phyloP scores from a whole-genome alignment of 169 alveolate genomes.

The Besnoitia besnoiti region DNA sequence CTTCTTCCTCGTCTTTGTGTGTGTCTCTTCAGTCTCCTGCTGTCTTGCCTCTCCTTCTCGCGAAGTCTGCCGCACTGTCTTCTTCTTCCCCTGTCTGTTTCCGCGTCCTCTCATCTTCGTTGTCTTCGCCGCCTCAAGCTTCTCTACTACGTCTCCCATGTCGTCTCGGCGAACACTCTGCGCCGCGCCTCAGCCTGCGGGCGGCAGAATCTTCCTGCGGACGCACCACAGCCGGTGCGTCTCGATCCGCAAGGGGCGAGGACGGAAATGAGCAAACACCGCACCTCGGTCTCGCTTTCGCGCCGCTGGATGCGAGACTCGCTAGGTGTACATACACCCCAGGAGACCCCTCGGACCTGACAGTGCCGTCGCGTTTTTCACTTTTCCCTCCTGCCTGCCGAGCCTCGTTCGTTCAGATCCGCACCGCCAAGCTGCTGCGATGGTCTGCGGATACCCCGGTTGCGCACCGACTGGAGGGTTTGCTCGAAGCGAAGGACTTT shows the following conservation, averaged over 20 bases:
- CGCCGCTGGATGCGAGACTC: no score
- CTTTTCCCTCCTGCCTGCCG: not conserved
- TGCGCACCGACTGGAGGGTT: constrained; percentile 40
- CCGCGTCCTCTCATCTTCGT: not conserved
- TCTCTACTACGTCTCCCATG: no score
- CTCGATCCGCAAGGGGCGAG: not conserved
- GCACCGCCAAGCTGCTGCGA: constrained; percentile 55
- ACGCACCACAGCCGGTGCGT: no score
- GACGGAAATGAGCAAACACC: not conserved
- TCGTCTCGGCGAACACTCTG: no score
- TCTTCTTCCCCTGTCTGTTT: not conserved
- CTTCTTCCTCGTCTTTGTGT: not conserved
- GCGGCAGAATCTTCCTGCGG: no score
- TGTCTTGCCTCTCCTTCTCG: no score
- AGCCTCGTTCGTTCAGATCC: not conserved
- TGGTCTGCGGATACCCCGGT: constrained; percentile 62
- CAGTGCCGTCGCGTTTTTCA: not conserved
- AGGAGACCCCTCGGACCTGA: not conserved
- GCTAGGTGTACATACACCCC: not conserved
- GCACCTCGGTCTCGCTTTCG: not conserved
- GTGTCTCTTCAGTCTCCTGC: no score
- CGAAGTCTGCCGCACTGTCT: not conserved
- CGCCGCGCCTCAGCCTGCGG: no score
- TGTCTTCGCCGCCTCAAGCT: not conserved
- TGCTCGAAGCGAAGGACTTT: constrained; percentile 57